Base-by-base conservation (phyloP, 805 yeast species). In the Saturnispora dispora region DNA sequence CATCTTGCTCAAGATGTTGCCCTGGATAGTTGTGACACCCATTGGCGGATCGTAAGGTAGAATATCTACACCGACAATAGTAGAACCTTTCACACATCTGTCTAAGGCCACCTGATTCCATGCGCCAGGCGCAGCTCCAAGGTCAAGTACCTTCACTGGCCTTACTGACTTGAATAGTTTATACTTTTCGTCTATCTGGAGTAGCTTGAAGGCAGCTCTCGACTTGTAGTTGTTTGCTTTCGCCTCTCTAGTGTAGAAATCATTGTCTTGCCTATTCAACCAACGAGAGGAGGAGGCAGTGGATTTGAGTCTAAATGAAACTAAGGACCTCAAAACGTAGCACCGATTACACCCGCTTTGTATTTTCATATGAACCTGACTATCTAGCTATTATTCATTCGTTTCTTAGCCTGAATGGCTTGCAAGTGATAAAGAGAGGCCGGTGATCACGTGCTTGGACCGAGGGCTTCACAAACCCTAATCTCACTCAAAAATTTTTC, bases 121-220 rank as follows among this genome's bases (percentile, higher is more conserved):
- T 3, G 96, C 89, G 0, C 96, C 96, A 0, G 96, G 96, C 0
- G 96, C 95, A 64, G 81, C 89, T 0, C 96, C 96, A 45, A 93
- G 69, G 69, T 93, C 99, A 4, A 93, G 79, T 0, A 93, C 85
- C 53, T 60, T 61, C 20, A 58, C 48, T 2, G 47, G 17, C 36
- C 43, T 52, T 49, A 33, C 25, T 25, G 18, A 30, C 20, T 44
- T 45, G 63, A 91, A 82, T 2, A 93, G 54, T 32, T 71, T 65
- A 66, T 73, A 85, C 58, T 77, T 80, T 15, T 79, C 71, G 63
- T 90, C 81, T 10, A 93, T 73, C 61, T 91, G 95, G 22, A 81
- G 64, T 33, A 93, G 71, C 62, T 93, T 93, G 69, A 81, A 91
- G 0, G 97, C 97, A 0, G 99, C 99, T 44, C 99, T 67, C 2